phyloP scores from a whole-genome alignment of 2,329 filamentous ascomycete species.

The Paecilomyces niveus region DNA sequence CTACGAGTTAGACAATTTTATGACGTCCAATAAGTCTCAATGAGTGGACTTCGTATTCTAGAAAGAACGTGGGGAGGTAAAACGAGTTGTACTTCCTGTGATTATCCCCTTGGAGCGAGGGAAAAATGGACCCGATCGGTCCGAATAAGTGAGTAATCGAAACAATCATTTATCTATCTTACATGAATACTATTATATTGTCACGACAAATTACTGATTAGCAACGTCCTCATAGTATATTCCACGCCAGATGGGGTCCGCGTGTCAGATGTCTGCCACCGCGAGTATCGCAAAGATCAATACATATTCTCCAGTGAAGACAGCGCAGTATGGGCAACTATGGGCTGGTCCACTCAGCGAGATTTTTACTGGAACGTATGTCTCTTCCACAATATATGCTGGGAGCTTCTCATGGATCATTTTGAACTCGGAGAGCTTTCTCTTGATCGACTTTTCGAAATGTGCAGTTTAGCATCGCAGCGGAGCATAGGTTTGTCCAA shows the following conservation, averaged over 20 bases:
- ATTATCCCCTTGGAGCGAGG: neutral
- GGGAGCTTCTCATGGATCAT: neutral
- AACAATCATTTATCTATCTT: neutral
- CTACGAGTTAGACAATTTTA: no score
- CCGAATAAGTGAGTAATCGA: neutral
- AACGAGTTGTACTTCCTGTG: conserved; percentile 50
- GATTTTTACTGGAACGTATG: neutral
- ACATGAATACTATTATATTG: neutral
- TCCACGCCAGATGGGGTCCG: neutral
- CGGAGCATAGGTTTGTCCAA: neutral
- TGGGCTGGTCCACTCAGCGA: neutral
- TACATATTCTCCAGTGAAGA: neutral
- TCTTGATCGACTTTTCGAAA: neutral
- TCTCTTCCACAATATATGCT: neutral
- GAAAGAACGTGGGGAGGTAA: conserved; percentile 22
- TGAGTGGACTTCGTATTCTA: no score
- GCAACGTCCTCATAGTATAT: neutral
- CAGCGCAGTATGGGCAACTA: neutral
- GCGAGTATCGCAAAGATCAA: neutral
- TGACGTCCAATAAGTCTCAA: no score
- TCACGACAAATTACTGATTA: neutral
- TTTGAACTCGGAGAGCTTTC: neutral
- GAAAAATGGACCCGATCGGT: neutral
- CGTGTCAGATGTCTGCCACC: neutral
- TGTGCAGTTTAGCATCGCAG: neutral